Evolutionary conservation across 805 yeast genomes (phyloP).

Genomic region (Ogataea trehaloabstinens): DNA sequence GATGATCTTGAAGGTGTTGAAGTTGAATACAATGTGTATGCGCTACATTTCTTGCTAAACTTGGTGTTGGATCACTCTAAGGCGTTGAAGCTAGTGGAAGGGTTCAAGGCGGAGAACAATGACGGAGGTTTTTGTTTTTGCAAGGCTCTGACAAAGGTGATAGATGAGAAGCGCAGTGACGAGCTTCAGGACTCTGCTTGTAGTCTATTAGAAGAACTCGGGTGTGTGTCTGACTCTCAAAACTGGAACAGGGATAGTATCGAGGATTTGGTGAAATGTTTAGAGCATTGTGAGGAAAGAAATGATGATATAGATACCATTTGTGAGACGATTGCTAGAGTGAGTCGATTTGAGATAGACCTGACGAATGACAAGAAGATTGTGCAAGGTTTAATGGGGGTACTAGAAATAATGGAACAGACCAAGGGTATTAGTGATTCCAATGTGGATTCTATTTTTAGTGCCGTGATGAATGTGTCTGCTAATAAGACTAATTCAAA

Average conservation of each 20-base stretch:
- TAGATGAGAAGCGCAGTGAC: constrained; percentile 1
- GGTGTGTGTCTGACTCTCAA: not conserved
- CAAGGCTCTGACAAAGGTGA: not conserved
- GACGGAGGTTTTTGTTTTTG: not conserved
- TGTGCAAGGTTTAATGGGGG: constrained; percentile 5
- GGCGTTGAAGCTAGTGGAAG: constrained; percentile 3
- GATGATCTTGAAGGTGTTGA: constrained; percentile 1
- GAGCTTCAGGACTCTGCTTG: constrained; percentile 4
- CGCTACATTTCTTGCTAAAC: constrained; percentile 14
- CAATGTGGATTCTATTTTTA: constrained; percentile 5
- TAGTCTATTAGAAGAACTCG: constrained; percentile 13
- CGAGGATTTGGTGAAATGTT: constrained; percentile 1
- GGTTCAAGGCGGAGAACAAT: not conserved
- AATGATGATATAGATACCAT: not conserved
- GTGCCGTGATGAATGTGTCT: constrained; percentile 17
- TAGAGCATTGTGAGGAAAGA: not conserved
- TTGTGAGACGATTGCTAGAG: constrained; percentile 5
- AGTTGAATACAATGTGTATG: constrained; percentile 4
- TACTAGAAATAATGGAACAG: not conserved
- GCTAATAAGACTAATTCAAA: constrained; percentile 10
- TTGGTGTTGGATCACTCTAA: constrained; percentile 8
- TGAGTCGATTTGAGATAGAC: constrained; percentile 10
- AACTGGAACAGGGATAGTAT: not conserved
- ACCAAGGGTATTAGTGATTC: not conserved
- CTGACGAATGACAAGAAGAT: constrained; percentile 8